Base-by-base conservation (phyloP, 108 stramenopile genomes). In the Cyclostephanos invisitatus region DNA sequence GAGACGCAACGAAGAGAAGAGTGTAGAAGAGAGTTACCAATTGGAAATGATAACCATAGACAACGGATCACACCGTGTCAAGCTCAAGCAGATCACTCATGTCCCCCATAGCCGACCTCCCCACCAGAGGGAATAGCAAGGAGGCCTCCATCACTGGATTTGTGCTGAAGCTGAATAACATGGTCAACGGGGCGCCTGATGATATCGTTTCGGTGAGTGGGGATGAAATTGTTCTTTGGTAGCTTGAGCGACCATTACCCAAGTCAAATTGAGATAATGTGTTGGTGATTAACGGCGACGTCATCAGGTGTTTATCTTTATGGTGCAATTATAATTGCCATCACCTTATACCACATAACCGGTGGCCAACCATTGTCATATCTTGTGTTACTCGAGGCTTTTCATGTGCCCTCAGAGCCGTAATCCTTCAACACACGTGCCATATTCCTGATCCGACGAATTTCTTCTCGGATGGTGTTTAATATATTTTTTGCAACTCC, bases 101-200 rank as follows among this genome's bases (percentile, higher is more conserved):
- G 12, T 60, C 59, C 38, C 59, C 59, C 14, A 60, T n/a, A 38
- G 7, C 32, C 47, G 50, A 60, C 15, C 58, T 49, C 18, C 17
- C 72, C 46, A 6, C 72, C 7, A 73, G 64, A 36, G 72, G 46
- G 48, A 57, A 62, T 38, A 44, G 64, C 50, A 62, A 53, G 38
- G 35, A 53, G 50, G 58, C 59, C 24, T 62, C 59, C 48, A n/a
- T 61, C 22, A 46, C 92, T 22, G 90, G 92, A 0, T 93, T 93
- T 53, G 88, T 93, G 32, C 75, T 91, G 72, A 93, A 93, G 74
- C 82, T 93, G 32, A 91, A 71, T 59, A 87, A 91, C 64, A 93
- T 93, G 92, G 90, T 93, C 25, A 88, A 88, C 59, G 92, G 90
- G 17, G 92, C 92, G 21, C 89, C 90, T 6, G 88, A 93, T 64